Conservation (phyloP, 176 grass and related monocot species). For the Triticum turgidum region DNA sequence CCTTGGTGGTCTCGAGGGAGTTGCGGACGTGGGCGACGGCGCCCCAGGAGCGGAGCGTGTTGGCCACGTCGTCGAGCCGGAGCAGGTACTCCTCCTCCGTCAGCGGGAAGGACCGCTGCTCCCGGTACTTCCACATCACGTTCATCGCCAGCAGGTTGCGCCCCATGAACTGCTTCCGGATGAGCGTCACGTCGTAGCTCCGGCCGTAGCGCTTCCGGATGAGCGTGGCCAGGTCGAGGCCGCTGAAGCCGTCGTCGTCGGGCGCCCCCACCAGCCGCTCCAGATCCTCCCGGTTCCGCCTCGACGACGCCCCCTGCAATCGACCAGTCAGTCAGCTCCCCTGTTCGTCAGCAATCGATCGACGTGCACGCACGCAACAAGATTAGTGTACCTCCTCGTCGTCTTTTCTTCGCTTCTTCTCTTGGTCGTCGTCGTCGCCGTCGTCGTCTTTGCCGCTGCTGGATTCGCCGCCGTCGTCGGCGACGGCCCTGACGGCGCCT, state of each 20-base stretch:
- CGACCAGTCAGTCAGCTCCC: too few species aligned
- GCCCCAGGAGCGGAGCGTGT: slow-evolving; percentile 86
- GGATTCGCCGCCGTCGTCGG: slow-evolving; percentile 28
- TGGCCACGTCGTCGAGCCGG: slow-evolving; percentile 83
- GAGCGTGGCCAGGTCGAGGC: slow-evolving; percentile 75
- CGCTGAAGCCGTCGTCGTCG: slow-evolving; percentile 65
- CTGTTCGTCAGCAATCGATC: too few species aligned
- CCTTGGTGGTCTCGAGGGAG: slow-evolving; percentile 76
- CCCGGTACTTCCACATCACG: slow-evolving; percentile 99
- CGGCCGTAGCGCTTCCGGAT: slow-evolving; percentile 90
- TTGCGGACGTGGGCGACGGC: slow-evolving; percentile 88
- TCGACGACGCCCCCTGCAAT: neutral
- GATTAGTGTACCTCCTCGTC: slow-evolving; percentile 28
- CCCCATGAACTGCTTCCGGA: slow-evolving; percentile 96
- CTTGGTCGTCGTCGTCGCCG: neutral
- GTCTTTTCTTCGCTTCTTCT: slow-evolving; percentile 4
- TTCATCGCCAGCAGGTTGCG: slow-evolving; percentile 87
- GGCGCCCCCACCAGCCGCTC: slow-evolving; percentile 57
- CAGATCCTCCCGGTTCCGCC: slow-evolving; percentile 45
- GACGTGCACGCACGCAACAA: neutral
- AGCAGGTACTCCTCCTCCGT: slow-evolving; percentile 97
- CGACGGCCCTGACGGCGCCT: slow-evolving; percentile 20
- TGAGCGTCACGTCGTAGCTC: slow-evolving; percentile 89
- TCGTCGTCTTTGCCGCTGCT: slow-evolving; percentile 36
- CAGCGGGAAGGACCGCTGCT: slow-evolving; percentile 92